Percentiles rank a stretch among this genome's conserved stretches.
Evolutionary conservation across 2,329 filamentous ascomycete species (phyloP).

Genomic region (Cercospora beticola): DNA sequence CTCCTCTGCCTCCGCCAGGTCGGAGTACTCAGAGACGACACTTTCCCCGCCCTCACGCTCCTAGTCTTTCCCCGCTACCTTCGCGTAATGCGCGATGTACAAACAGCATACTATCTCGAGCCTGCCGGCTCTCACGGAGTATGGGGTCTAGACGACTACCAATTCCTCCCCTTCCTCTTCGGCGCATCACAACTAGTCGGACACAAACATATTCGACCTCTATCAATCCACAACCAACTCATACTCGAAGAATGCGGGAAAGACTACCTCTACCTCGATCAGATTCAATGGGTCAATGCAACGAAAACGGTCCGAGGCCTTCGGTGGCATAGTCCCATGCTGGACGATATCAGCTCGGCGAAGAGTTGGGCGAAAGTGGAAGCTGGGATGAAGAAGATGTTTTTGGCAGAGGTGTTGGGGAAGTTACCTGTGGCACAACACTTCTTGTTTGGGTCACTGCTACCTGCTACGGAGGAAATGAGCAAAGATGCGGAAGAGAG

Average conservation of each 20-base stretch:
- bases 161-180: conserved; percentile 55
- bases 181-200: conserved; percentile 58
- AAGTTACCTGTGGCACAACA: conserved; percentile 99
- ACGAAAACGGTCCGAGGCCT: conserved; percentile 95
- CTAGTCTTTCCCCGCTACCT: conserved; percentile 81
- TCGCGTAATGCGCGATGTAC: conserved; percentile 78
- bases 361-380: conserved; percentile 92
- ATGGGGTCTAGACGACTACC: conserved; percentile 56
- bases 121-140: conserved; percentile 60
- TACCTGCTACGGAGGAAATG: conserved; percentile 82
- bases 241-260: conserved; percentile 80
- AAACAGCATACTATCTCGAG: conserved; percentile 93
- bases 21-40: conserved; percentile 58
- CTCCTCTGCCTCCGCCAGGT: conserved; percentile 89
- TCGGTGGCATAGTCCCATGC: conserved; percentile 96
- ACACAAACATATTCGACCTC: conserved; percentile 59
- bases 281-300: conserved; percentile 90
- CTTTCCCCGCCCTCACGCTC: conserved; percentile 74
- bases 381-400: conserved; percentile 95
- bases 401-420: conserved; percentile 83
- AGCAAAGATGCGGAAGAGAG: conserved; percentile 60
- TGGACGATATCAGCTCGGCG: conserved; percentile 91
- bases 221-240: conserved; percentile 78
- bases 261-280: conserved; percentile 87
- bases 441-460: conserved; percentile 85